Percentiles rank a stretch among this genome's conserved stretches.
phyloP scores from a whole-genome alignment of 352 stramenopile species.

The Pythium plurisporium region DNA sequence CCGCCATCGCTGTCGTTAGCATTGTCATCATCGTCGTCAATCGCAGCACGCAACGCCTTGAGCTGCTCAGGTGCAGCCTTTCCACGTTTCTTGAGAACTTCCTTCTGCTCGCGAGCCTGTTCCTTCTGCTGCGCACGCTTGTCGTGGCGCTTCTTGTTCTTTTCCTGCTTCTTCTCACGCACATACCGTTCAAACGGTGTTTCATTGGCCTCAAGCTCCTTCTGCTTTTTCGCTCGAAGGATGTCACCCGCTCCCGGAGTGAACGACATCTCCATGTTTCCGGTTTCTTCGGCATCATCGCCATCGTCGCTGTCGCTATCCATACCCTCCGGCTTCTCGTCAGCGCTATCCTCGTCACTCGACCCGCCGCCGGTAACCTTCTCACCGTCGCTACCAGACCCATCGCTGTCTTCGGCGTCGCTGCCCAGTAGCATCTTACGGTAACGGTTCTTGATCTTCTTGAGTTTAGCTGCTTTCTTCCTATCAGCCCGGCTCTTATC shows the following conservation, averaged over 20 bases:
- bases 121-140: conserved; percentile 65
- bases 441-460: conserved; percentile 79
- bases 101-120: conserved; percentile 55
- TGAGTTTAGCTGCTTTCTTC: conserved; percentile 69
- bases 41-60: conserved; percentile 54
- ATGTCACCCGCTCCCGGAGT: conserved; percentile 62
- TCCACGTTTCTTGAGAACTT: conserved; percentile 63
- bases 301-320: conserved; percentile 22
- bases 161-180: conserved; percentile 83
- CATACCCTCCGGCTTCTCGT: conserved; percentile 21
- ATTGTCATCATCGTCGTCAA: conserved; percentile 36
- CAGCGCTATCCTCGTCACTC: conserved; percentile 25
- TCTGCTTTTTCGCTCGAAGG: conserved; percentile 69
- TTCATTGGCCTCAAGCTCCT: conserved; percentile 70
- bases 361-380: conserved; percentile 15
- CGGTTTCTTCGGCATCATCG: conserved; percentile 16
- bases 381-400: conserved; percentile 27
- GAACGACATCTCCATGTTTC: conserved; percentile 86
- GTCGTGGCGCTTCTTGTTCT: conserved; percentile 81
- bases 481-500: conserved; percentile 31
- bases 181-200: conserved; percentile 82
- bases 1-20: conserved; percentile 30
- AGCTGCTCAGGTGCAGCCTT: conserved; percentile 35
- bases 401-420: conserved; percentile 58
- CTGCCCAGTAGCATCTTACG: conserved; percentile 74